Conservation (phyloP, 768 basidiomycete genomes). For the Tulasnella sp. region DNA sequence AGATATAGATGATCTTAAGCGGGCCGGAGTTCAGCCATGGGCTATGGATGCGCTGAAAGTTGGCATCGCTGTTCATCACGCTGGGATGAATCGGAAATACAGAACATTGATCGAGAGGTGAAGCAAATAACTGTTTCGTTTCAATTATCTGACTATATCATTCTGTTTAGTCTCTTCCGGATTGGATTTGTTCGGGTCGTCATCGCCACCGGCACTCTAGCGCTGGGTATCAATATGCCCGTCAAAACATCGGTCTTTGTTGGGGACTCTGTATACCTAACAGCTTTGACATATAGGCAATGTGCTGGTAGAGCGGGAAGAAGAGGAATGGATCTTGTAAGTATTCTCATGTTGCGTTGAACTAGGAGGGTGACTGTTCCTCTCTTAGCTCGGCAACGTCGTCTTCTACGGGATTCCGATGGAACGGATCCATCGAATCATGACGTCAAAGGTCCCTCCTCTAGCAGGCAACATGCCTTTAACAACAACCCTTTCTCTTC, state of each 20-base stretch:
- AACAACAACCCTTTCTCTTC: slow-evolving; percentile 60
- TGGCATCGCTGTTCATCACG: slow-evolving; percentile 66
- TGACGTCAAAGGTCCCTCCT: slow-evolving; percentile 60
- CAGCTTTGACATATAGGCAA: slow-evolving; percentile 58
- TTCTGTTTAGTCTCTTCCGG: slow-evolving; percentile 51
- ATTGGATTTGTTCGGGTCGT: slow-evolving; percentile 60
- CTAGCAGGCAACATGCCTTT: slow-evolving; percentile 63
- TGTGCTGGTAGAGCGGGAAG: slow-evolving; percentile 71
- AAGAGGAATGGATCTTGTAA: slow-evolving; percentile 58
- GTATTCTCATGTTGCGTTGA: neutral
- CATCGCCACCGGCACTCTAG: slow-evolving; percentile 66
- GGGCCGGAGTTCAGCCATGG: slow-evolving; percentile 43
- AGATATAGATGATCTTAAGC: slow-evolving; percentile 46
- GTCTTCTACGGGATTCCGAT: slow-evolving; percentile 67
- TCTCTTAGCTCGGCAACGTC: slow-evolving; percentile 53
- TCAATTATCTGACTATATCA: neutral
- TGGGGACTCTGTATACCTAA: slow-evolving; percentile 58
- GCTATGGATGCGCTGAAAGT: slow-evolving; percentile 50
- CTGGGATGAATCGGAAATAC: slow-evolving; percentile 65
- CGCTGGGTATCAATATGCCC: slow-evolving; percentile 72
- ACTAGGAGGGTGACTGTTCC: neutral
- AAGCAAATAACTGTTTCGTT: slow-evolving; percentile 18
- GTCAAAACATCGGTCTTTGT: slow-evolving; percentile 62
- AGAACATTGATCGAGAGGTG: slow-evolving; percentile 57
- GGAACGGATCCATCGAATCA: slow-evolving; percentile 59